Evolutionary conservation across 306 rosid species (phyloP), one percentile per base, ranked within the genome.

Genomic region (Vigna mungo): DNA sequence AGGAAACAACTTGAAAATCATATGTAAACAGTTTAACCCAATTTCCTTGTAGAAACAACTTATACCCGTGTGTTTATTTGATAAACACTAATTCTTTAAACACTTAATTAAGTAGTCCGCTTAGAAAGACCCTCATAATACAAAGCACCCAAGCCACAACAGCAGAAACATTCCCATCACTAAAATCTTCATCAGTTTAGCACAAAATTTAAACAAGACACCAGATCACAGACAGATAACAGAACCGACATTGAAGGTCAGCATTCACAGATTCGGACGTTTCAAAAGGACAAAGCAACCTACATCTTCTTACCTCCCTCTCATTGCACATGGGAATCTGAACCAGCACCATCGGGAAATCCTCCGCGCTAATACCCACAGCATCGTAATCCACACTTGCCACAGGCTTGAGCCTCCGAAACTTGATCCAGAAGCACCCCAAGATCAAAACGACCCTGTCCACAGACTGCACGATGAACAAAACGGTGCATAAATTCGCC

Each of bases 251-350:
- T 44, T 15, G 15, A 48, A 53, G 18, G 10, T 7, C 4, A 53
- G 0, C 36, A 23, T 55, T 21, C 12, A 21, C 32, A 4, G 2
- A 58, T 1, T 13, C 9, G 39, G 1, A 13, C 5, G 60, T 62
- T 78, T 52, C 51, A 65, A 64, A 79, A 72, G 88, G 89, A 84
- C 79, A 55, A 44, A 61, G 90, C 68, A 84, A 92, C 98, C 94
- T 86, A 90, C 96, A 89, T 90, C 80, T 78, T 76, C 98, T 95
- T 88, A 95, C 99, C 99, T 95, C 98, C 96, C 93, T 92, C 86
- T 95, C 98, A 72, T 95, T 95, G 92, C 98, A 95, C 98, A 95
- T 95, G 48, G 99, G 99, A 71, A 95, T 90, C 83, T 95, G 99
- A 74, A 95, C 58, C 85, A 95, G 69, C 71, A 95, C 97, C 99